A percentile compares a stretch with the other conserved stretches of the same genome.
phyloP scores from a whole-genome alignment of 2,329 filamentous ascomycete genomes.

The Aspergillus felis region DNA sequence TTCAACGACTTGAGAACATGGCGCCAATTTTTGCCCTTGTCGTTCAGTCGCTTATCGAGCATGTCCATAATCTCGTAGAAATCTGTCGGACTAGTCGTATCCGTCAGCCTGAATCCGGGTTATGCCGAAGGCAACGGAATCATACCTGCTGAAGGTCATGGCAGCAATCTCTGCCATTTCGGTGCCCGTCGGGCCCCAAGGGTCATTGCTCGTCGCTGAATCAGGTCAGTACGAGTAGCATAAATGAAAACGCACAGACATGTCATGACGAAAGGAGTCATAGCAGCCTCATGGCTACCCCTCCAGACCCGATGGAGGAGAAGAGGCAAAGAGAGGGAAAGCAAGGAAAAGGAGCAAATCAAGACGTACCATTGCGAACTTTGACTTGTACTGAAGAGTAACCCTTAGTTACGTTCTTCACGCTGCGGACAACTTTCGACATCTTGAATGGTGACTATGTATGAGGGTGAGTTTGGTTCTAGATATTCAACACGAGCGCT shows the following conservation, averaged over 20 bases:
- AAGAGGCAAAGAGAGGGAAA: not conserved
- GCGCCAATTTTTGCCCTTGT: conserved; percentile 99
- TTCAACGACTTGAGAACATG: conserved; percentile 97
- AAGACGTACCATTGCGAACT: conserved; percentile 82
- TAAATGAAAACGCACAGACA: not conserved
- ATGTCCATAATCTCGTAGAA: conserved; percentile 99
- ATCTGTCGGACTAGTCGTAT: conserved; percentile 69
- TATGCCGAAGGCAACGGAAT: not conserved
- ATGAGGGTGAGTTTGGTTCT: conserved; percentile 3
- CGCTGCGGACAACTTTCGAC: conserved; percentile 95
- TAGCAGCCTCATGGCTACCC: not conserved
- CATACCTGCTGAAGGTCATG: conserved; percentile 93
- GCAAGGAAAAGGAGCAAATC: not conserved
- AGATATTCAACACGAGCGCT: conserved; percentile 1
- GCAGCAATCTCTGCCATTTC: conserved; percentile 99
- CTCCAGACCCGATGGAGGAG: conserved; percentile 1
- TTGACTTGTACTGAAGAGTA: conserved; percentile 97
- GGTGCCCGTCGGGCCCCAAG: conserved; percentile 95
- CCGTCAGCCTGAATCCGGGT: not conserved
- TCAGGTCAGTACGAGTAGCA: conserved; percentile 2
- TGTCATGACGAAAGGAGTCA: conserved; percentile 2
- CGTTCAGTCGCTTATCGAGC: conserved; percentile 96
- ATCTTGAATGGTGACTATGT: conserved; percentile 48
- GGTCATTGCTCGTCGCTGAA: conserved; percentile 93
- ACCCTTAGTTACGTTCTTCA: conserved; percentile 99